Conservation (phyloP, 2,329 filamentous ascomycete species). For the Aspergillus sergii region DNA sequence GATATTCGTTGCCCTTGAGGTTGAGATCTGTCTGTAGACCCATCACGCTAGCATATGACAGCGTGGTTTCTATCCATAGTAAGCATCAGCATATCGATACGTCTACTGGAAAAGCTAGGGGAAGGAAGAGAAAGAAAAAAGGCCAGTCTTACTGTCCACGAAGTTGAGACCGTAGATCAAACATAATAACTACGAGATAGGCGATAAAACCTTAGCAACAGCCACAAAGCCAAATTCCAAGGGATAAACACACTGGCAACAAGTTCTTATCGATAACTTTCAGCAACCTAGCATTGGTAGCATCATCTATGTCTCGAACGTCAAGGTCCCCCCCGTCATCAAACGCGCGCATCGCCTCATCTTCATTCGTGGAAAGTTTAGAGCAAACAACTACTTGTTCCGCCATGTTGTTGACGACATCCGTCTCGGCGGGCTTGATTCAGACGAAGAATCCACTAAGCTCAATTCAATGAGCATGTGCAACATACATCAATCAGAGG, state of each 20-base stretch:
- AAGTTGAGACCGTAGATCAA: neutral
- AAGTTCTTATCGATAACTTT: neutral
- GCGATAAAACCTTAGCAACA: neutral
- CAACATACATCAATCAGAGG: neutral
- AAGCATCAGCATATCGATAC: neutral
- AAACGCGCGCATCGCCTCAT: neutral
- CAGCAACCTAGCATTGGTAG: neutral
- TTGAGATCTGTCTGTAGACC: conserved; percentile 28
- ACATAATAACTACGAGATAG: neutral
- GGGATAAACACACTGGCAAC: neutral
- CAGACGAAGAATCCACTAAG: neutral
- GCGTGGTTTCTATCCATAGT: conserved; percentile 1
- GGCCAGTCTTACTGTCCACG: neutral
- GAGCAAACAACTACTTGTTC: neutral
- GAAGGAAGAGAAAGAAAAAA: neutral
- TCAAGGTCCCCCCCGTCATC: neutral
- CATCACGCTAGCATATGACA: conserved; percentile 20
- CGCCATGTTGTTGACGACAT: neutral
- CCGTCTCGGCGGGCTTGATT: neutral
- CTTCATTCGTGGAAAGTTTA: neutral
- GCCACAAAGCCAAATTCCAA: neutral
- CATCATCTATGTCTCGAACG: neutral
- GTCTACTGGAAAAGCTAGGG: neutral
- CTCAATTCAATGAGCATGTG: neutral
- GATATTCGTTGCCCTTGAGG: conserved; percentile 49